phyloP scores from a whole-genome alignment of 2,329 filamentous ascomycete genomes.

The Pseudocercospora macadamiae region DNA sequence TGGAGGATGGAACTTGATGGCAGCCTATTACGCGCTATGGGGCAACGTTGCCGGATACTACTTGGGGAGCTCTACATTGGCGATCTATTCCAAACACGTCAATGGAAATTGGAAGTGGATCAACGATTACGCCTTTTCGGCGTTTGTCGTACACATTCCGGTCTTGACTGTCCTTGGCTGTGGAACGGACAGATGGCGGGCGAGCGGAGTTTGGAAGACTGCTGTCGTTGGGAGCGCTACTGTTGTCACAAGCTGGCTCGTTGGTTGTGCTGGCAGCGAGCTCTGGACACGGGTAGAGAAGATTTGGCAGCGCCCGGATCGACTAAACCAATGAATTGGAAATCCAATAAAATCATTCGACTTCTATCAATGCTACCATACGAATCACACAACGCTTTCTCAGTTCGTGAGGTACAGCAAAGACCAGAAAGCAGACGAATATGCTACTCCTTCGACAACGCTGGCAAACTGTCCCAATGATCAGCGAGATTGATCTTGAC shows the following conservation, averaged over 20 bases:
- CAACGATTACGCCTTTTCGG: constrained; percentile 6
- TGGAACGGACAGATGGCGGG: constrained; percentile 6
- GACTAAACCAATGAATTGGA: background rate
- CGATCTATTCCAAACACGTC: background rate
- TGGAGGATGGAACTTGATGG: constrained; percentile 1
- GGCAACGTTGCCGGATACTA: constrained; percentile 2
- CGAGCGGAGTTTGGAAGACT: background rate
- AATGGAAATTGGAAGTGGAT: background rate
- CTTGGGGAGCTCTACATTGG: background rate
- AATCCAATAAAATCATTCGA: background rate
- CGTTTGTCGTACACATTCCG: constrained; percentile 11
- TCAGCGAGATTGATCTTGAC: background rate
- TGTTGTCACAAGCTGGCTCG: constrained; percentile 7
- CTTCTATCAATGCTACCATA: background rate
- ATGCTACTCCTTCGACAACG: background rate
- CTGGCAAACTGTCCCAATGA: background rate
- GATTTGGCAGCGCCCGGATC: background rate
- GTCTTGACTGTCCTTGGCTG: constrained; percentile 5
- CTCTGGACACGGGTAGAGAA: background rate
- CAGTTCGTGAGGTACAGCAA: background rate
- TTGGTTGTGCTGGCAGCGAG: background rate
- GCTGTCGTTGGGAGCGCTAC: background rate
- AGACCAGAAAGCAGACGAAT: background rate
- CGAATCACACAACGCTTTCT: background rate
- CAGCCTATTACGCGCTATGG: constrained; percentile 4